These are phyloP conservation scores for Crithidia mellificae DNA, from an alignment of 208 protist genomes.

Conservation along the genomic window DNA sequence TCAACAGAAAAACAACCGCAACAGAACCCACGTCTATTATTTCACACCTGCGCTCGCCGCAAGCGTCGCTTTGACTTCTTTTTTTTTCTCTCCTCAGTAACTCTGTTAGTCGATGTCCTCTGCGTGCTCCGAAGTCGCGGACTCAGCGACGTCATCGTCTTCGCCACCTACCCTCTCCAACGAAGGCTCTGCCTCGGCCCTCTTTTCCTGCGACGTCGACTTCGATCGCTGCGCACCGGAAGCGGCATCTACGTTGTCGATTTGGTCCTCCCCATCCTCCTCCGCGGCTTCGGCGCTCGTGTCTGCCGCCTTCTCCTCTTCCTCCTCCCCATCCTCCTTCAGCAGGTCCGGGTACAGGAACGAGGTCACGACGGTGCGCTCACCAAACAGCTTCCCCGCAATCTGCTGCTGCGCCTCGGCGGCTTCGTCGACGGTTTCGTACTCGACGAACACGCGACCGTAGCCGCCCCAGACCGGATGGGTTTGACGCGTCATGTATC, in stretches of 20 bases:
- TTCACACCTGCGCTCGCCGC: too few relatives aligned
- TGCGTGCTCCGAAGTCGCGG: slow-evolving; percentile 8
- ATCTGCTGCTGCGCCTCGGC: slow-evolving; percentile 77
- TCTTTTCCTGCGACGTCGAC: not conserved
- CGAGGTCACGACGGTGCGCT: slow-evolving; percentile 87
- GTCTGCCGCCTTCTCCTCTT: slow-evolving; percentile 19
- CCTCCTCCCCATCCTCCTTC: slow-evolving; percentile 23
- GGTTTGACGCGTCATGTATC: slow-evolving; percentile 59
- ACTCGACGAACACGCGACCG: slow-evolving; percentile 87
- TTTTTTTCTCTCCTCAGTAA: too few relatives aligned
- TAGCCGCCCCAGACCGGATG: slow-evolving; percentile 84
- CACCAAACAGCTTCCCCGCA: slow-evolving; percentile 80
- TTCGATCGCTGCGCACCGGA: too few relatives aligned
- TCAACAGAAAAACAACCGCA: too few relatives aligned
- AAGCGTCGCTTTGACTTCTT: too few relatives aligned
- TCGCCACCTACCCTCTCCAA: not conserved
- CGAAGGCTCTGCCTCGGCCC: not conserved
- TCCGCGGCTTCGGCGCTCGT: slow-evolving; percentile 3
- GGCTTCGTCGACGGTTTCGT: slow-evolving; percentile 86
- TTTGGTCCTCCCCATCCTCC: not conserved
- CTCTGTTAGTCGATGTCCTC: slow-evolving; percentile 31
- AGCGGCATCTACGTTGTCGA: not conserved
- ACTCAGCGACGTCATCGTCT: slow-evolving; percentile 8
- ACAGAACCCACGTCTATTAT: too few relatives aligned
- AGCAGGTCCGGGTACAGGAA: slow-evolving; percentile 90